Evolutionary conservation across 2,329 filamentous ascomycete genomes (phyloP).

Genomic region (Trichoderma atroviride): DNA sequence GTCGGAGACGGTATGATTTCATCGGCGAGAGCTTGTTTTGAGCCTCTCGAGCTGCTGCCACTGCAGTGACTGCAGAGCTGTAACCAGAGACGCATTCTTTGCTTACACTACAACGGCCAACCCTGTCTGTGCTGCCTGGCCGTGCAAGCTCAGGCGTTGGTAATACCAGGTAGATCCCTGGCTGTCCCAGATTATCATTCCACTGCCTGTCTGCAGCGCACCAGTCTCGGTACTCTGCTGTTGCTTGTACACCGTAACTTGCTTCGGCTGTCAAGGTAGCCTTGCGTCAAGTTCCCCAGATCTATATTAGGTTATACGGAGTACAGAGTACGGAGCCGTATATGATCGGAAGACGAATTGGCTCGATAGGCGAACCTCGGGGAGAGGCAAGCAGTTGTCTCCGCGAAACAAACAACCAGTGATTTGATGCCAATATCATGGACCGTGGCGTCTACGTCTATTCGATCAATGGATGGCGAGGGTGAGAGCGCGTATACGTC

Average conservation of each 20-base stretch:
- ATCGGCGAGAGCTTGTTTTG: background rate
- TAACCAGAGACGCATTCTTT: background rate
- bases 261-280: constrained; percentile 15
- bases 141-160: background rate
- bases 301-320: constrained; percentile 21
- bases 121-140: background rate
- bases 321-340: background rate
- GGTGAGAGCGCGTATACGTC: background rate
- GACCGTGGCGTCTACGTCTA: background rate
- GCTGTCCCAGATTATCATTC: background rate
- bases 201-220: background rate
- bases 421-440: background rate
- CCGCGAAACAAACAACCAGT: background rate
- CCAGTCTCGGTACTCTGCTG: constrained; percentile 9
- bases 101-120: background rate
- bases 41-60: background rate
- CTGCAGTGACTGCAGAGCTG: background rate
- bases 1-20: constrained; percentile 16
- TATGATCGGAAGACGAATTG: background rate
- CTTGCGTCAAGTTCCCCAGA: constrained; percentile 21
- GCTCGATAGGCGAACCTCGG: constrained; percentile 22
- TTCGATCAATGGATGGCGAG: background rate
- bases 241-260: constrained; percentile 19
- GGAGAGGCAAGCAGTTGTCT: background rate
- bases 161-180: background rate